Evolutionary conservation across 2,329 filamentous ascomycete genomes (phyloP).

Genomic region (Aspergillus ruber): DNA sequence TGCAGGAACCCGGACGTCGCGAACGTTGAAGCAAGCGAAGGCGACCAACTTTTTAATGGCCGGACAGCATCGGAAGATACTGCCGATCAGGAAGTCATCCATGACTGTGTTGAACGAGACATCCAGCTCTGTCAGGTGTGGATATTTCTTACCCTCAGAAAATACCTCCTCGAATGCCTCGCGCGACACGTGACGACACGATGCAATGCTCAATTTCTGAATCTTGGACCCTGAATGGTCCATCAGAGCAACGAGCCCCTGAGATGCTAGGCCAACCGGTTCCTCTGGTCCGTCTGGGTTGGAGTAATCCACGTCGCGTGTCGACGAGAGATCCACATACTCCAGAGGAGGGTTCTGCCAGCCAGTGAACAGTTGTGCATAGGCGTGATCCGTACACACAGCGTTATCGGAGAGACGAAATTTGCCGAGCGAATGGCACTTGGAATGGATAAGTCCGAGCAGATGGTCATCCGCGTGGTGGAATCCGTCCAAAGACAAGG

Average conservation of each 20-base stretch:
- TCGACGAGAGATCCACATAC: constrained; percentile 69
- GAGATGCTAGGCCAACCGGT: constrained; percentile 64
- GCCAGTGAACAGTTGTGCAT: constrained; percentile 62
- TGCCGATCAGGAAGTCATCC: constrained; percentile 40
- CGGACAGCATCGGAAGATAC: constrained; percentile 43
- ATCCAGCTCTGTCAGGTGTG: constrained; percentile 64
- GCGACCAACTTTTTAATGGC: constrained; percentile 50
- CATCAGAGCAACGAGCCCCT: constrained; percentile 77
- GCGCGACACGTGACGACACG: constrained; percentile 72
- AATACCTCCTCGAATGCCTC: constrained; percentile 72
- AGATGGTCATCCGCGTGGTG: constrained; percentile 61
- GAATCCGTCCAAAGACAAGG: constrained; percentile 69
- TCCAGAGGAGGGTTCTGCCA: constrained; percentile 69
- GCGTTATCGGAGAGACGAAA: constrained; percentile 76
- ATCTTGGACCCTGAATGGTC: constrained; percentile 66
- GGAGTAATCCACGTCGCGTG: constrained; percentile 67
- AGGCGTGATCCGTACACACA: constrained; percentile 67
- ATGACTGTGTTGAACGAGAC: constrained; percentile 57
- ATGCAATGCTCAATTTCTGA: constrained; percentile 66
- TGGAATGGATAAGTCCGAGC: constrained; percentile 62
- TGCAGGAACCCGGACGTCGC: constrained; percentile 49
- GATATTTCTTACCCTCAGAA: constrained; percentile 54
- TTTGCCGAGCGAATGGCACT: constrained; percentile 64
- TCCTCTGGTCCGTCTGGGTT: constrained; percentile 58
- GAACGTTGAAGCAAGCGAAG: constrained; percentile 58